Conservation (phyloP, 352 stramenopile species). For the Discostella stelligera region DNA sequence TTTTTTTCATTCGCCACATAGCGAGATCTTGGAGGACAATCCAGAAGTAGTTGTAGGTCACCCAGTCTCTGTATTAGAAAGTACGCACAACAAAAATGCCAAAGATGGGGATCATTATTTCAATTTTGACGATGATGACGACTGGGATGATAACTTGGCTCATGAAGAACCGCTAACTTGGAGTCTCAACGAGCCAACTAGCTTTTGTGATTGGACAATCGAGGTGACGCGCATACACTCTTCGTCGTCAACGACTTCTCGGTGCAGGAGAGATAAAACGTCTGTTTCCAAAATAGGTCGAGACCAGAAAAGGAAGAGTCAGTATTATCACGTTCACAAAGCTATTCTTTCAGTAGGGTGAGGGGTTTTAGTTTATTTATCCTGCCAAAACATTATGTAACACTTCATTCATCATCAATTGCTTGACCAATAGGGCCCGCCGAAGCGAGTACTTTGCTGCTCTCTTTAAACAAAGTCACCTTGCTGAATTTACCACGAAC, state of each 20-base stretch:
- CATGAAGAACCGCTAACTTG: slow-evolving; percentile 47
- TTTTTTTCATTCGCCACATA: not conserved
- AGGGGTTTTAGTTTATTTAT: not conserved
- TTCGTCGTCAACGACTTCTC: slow-evolving; percentile 2
- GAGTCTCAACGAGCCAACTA: slow-evolving; percentile 41
- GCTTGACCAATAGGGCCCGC: slow-evolving; percentile 11
- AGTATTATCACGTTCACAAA: slow-evolving; percentile 56
- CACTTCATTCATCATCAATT: not conserved
- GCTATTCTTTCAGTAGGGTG: slow-evolving; percentile 44
- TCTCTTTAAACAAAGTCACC: slow-evolving; percentile 53
- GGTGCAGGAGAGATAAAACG: not conserved
- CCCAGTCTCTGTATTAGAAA: slow-evolving; percentile 37
- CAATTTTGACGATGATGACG: slow-evolving; percentile 36
- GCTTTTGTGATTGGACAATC: slow-evolving; percentile 55
- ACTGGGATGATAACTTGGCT: slow-evolving; percentile 38
- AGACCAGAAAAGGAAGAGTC: slow-evolving; percentile 14
- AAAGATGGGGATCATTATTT: slow-evolving; percentile 52
- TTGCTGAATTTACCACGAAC: slow-evolving; percentile 41
- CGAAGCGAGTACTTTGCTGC: slow-evolving; percentile 56
- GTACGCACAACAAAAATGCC: slow-evolving; percentile 26
- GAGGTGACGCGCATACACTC: slow-evolving; percentile 36
- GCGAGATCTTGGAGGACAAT: slow-evolving; percentile 32
- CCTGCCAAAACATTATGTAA: not conserved
- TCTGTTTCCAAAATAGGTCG: slow-evolving; percentile 7
- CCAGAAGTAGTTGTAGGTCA: slow-evolving; percentile 22